phyloP scores from a whole-genome alignment of 1,284 basidiomycete species.

The Marasmius fiardii region DNA sequence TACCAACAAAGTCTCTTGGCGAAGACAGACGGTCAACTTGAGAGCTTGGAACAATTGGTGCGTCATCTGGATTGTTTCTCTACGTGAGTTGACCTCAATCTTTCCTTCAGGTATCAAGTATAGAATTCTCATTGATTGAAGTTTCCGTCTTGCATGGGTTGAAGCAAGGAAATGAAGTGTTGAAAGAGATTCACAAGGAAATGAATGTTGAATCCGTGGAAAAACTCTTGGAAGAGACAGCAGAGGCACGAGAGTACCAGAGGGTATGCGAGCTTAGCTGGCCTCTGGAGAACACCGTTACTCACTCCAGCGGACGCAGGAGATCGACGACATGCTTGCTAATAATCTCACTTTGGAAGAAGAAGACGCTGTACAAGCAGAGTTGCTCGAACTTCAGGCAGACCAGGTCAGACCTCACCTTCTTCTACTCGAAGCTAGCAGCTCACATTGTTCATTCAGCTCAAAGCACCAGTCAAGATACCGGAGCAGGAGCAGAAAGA shows the following conservation, averaged over 20 bases:
- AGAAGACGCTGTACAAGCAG: conserved; percentile 89
- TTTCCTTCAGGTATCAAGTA: conserved; percentile 76
- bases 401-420: conserved; percentile 46
- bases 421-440: not conserved
- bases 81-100: not conserved
- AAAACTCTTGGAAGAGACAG: conserved; percentile 87
- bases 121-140: conserved; percentile 95
- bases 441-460: not conserved
- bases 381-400: conserved; percentile 68
- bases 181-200: conserved; percentile 93
- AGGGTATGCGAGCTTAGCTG: conserved; percentile 45
- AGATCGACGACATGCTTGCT: conserved; percentile 87
- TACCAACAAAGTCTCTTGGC: conserved; percentile 87
- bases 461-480: conserved; percentile 15
- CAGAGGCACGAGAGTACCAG: conserved; percentile 92
- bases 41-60: conserved; percentile 88
- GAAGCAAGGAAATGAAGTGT: conserved; percentile 89
- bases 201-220: conserved; percentile 94
- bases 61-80: conserved; percentile 26
- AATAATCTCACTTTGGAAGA: conserved; percentile 85
- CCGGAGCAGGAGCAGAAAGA: conserved; percentile 1
- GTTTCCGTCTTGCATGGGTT: conserved; percentile 91
- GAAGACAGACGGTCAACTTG: conserved; percentile 90
- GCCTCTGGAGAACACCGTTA: not conserved
- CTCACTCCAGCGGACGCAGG: conserved; percentile 43